Evolutionary conservation across 140 eudicot genomes (phyloP), one percentile per base, ranked within the genome.

Genomic region (Senecio squalidus): DNA sequence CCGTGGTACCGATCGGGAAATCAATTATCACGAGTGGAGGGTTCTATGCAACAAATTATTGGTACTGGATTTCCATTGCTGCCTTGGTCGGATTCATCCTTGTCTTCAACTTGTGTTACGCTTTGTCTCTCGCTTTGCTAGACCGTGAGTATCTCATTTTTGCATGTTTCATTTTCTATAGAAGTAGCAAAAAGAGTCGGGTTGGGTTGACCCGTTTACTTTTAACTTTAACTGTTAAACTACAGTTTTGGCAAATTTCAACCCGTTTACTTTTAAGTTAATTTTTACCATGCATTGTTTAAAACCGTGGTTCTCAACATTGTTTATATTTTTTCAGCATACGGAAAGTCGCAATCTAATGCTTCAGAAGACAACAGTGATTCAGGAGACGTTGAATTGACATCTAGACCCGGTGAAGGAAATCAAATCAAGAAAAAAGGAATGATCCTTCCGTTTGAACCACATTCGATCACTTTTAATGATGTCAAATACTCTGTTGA

Each of bases 51-150:
- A 48, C 72, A 17, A 61, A 66, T 33, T 73, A 80, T 20, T 89
- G 97, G 97, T 85, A 84, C 24, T 89, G 97, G 95, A 73, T 89
- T 3, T 74, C 89, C 15, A 61, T 66, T 21, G 95, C 77, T 15
- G 97, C 97, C 0, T 53, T 69, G 47, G 6, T 82, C 15, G 97
- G 93, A 70, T 85, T 66, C 46, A 54, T 65, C 16, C 47, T 81
- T 25, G 26, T 89, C 45, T 82, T 85, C 64, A 89, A 89, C 73
- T 24, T 76, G 21, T 66, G 81, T 44, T 80, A 44, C 47, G 68
- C 81, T 20, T 5, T 74, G 20, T 76, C 82, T 49, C 89, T 86
- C 7, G 52, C 90, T 5, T 74, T 40, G 15, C 85, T 85, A 22
- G 60, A 74, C 43, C 81, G 95, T 89, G 62, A 77, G 94, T 73